These are phyloP conservation scores for Blepharisma undulans DNA, from an alignment of 169 alveolate species.

Conservation along the genomic window DNA sequence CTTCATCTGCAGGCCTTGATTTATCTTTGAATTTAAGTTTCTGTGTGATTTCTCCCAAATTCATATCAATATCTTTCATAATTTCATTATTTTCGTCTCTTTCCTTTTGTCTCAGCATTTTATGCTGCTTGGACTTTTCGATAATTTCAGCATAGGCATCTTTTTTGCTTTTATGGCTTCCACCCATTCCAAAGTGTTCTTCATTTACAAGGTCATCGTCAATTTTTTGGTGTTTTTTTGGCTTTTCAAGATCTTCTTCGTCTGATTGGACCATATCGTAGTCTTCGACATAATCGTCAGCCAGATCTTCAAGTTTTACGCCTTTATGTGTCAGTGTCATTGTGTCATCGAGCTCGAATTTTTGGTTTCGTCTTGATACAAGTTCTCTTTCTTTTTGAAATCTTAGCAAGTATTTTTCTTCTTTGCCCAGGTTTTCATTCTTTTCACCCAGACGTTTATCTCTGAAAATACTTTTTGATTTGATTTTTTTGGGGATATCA, in stretches of 20 bases:
- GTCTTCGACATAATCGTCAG: constrained; percentile 29
- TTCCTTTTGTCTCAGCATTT: constrained; percentile 26
- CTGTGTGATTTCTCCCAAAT: background rate
- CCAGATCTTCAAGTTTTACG: background rate
- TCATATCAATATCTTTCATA: background rate
- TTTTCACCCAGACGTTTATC: constrained; percentile 34
- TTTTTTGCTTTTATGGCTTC: background rate
- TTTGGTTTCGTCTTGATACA: background rate
- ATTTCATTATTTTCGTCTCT: constrained; percentile 24
- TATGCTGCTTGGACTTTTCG: constrained; percentile 19
- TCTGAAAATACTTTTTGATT: background rate
- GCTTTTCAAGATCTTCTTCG: background rate
- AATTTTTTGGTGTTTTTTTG: constrained; percentile 10
- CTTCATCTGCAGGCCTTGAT: background rate
- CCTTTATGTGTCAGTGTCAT: constrained; percentile 35
- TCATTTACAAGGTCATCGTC: constrained; percentile 9
- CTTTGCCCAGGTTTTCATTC: constrained; percentile 18
- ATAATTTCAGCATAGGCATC: constrained; percentile 34
- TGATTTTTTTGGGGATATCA: background rate
- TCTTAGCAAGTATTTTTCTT: constrained; percentile 17
- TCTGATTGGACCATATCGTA: constrained; percentile 25
- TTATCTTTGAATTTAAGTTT: constrained; percentile 23
- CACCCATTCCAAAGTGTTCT: constrained; percentile 37
- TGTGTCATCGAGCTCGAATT: constrained; percentile 33
- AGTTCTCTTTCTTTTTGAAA: constrained; percentile 17